Evolutionary conservation across 2,329 filamentous ascomycete species (phyloP).

Genomic region (Trichoderma harzianum): DNA sequence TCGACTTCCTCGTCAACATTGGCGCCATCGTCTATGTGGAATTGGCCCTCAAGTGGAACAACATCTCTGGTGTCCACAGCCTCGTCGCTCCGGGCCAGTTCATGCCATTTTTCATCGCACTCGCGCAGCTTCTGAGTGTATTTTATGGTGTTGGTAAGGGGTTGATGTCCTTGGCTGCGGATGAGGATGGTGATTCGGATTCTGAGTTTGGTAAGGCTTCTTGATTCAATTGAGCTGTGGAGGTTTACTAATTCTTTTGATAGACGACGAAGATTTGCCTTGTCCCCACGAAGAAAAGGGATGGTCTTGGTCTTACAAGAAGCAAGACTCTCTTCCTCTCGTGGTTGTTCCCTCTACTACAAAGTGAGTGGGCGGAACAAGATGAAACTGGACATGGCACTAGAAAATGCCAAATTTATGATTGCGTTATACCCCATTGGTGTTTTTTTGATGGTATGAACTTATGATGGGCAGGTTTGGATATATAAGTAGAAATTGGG

Average conservation of each 20-base stretch:
- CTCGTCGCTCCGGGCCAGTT: constrained; percentile 25
- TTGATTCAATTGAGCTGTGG: neutral
- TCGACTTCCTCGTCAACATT: constrained; percentile 24
- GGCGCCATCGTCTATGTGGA: constrained; percentile 28
- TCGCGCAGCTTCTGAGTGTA: constrained; percentile 25
- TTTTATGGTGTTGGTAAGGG: constrained; percentile 21
- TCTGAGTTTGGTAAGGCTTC: neutral
- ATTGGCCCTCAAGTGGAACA: constrained; percentile 26
- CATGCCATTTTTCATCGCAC: constrained; percentile 27
- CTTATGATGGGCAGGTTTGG: neutral
- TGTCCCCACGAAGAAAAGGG: neutral
- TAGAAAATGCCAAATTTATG: neutral
- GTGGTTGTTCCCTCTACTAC: neutral
- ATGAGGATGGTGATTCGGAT: neutral
- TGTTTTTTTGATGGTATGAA: neutral
- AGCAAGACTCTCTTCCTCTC: neutral
- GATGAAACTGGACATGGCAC: neutral
- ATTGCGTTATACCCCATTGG: neutral
- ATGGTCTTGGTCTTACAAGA: neutral
- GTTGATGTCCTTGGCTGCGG: neutral
- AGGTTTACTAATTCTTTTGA: neutral
- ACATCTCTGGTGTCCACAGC: constrained; percentile 23
- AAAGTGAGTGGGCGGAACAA: neutral
- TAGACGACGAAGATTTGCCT: neutral
- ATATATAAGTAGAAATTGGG: neutral